These are phyloP conservation scores for Pontederia crassipes DNA, from an alignment of 176 grass and related monocot species.

Conservation along the genomic window DNA sequence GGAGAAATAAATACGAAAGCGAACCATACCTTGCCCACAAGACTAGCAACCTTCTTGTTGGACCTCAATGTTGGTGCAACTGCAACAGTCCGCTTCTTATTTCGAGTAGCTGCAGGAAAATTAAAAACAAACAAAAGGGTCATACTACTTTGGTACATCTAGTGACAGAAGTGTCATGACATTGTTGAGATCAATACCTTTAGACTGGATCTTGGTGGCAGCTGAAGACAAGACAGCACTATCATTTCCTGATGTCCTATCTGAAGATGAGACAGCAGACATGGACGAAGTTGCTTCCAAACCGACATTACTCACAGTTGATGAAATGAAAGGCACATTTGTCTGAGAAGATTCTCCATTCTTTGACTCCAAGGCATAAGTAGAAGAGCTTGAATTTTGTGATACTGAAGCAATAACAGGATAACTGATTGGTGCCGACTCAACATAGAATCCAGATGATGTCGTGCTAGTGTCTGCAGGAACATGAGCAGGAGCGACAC, in stretches of 20 bases:
- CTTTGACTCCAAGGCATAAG: constrained; percentile 22
- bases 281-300: constrained; percentile 28
- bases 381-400: constrained; percentile 21
- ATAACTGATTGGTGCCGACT: constrained; percentile 36
- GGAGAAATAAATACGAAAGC: constrained; percentile 5
- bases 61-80: constrained; percentile 66
- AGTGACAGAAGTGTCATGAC: background rate
- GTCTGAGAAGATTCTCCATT: constrained; percentile 13
- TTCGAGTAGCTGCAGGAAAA: constrained; percentile 34
- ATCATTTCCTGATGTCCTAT: constrained; percentile 22
- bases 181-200: constrained; percentile 32
- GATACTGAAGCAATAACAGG: constrained; percentile 17
- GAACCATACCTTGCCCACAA: constrained; percentile 74
- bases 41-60: constrained; percentile 90
- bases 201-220: constrained; percentile 38
- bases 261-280: constrained; percentile 1
- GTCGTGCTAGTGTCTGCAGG: constrained; percentile 22
- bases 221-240: constrained; percentile 33
- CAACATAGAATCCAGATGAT: constrained; percentile 45
- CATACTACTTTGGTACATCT: background rate
- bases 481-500: constrained; percentile 12
- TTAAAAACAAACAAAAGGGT: constrained; percentile 4
- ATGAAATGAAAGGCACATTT: constrained; percentile 9
- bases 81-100: constrained; percentile 56
- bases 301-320: constrained; percentile 14